phyloP scores from a whole-genome alignment of 306 rosid genomes.

The Carpinus viminea region DNA sequence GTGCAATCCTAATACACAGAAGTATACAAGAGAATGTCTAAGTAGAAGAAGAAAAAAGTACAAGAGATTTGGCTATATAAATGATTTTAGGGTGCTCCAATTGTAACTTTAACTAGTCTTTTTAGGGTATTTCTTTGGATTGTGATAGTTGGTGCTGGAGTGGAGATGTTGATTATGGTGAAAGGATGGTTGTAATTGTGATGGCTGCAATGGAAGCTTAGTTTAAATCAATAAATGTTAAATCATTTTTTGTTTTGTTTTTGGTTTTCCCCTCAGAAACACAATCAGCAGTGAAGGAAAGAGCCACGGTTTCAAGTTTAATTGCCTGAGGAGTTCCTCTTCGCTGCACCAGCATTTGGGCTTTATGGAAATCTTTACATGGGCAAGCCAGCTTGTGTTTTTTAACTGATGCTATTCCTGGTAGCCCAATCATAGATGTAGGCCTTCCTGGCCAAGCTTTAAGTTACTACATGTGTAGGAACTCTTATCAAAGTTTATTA shows the following conservation, averaged over 20 bases:
- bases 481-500: neutral
- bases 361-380: neutral
- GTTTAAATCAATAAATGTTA: neutral
- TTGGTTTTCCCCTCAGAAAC: neutral
- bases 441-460: neutral
- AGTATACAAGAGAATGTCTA: too few species aligned
- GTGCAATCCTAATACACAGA: too few species aligned
- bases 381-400: neutral
- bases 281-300: constrained; percentile 2
- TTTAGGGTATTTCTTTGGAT: too few species aligned
- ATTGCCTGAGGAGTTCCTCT: neutral
- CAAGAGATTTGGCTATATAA: too few species aligned
- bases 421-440: constrained; percentile 17
- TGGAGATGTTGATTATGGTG: neutral
- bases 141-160: neutral
- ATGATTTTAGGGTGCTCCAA: too few species aligned
- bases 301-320: neutral
- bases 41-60: too few species aligned
- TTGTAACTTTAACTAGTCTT: too few species aligned
- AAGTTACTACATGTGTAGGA: neutral
- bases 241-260: neutral
- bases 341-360: neutral
- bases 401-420: neutral
- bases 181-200: neutral
- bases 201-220: neutral